Percentiles rank a stretch among this genome's conserved stretches.
Evolutionary conservation across 768 basidiomycete genomes (phyloP).

Genomic region (Amanita jacksonii): DNA sequence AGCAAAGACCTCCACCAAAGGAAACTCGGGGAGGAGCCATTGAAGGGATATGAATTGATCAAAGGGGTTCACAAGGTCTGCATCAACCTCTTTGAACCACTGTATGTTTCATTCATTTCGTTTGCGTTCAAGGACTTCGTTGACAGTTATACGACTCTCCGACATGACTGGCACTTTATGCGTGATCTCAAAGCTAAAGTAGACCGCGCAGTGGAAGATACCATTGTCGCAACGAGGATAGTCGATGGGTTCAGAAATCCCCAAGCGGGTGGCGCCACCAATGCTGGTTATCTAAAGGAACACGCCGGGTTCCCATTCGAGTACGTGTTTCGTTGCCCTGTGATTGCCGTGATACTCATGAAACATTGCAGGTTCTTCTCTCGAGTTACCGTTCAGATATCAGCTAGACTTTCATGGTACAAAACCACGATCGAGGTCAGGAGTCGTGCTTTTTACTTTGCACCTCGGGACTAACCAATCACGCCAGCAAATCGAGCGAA

Average conservation of each 20-base stretch:
- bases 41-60: constrained; percentile 63
- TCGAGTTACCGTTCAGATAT: constrained; percentile 63
- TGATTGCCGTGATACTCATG: constrained; percentile 2
- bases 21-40: constrained; percentile 66
- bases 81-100: background rate
- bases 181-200: constrained; percentile 67
- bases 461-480: background rate
- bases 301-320: constrained; percentile 78
- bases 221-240: constrained; percentile 65
- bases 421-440: constrained; percentile 71
- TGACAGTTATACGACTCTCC: constrained; percentile 50
- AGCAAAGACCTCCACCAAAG: constrained; percentile 70
- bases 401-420: constrained; percentile 65
- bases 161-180: constrained; percentile 55
- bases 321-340: constrained; percentile 30
- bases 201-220: constrained; percentile 73
- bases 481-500: constrained; percentile 72
- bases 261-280: constrained; percentile 42
- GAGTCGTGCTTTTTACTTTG: background rate
- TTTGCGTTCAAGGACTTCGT: constrained; percentile 56
- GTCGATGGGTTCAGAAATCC: constrained; percentile 73
- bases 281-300: constrained; percentile 54
- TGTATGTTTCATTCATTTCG: constrained; percentile 1
- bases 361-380: constrained; percentile 51
- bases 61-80: constrained; percentile 56